Base-by-base conservation (phyloP, 2,329 filamentous ascomycete genomes). In the Talaromyces sp. region DNA sequence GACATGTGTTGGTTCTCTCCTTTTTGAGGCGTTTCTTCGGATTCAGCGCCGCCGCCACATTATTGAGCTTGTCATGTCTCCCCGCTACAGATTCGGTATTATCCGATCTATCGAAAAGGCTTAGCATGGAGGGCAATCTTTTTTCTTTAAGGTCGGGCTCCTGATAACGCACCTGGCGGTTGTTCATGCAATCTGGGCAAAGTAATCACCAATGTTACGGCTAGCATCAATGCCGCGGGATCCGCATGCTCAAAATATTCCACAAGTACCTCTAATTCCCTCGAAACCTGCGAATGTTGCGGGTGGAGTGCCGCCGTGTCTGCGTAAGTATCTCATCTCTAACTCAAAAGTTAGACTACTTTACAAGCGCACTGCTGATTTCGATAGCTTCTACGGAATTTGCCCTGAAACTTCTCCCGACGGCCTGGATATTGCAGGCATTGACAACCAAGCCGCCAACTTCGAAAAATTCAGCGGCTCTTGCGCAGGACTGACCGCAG, bases 161-260 rank as follows among this genome's bases (percentile, higher is more conserved):
- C 76, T 1, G 69, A 73, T 24, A 69, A 75, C 54, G 77, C 73
- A 0, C 69, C 72, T 9, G 72, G 73, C 60, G 72, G 73, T 27
- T 79, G 77, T 69, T 78, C 77, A 13, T 79, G 76, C 67, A 75
- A 76, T 66, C 57, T 78, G 2, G 77, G 74, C 59, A 73, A 72
- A 52, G 69, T 79, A n/a, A 67, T 73, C 0, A 68, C 65, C 11
- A 70, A 72, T 50, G 68, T 68, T 6, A 67, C 60, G 1, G 41
- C 13, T 14, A 54, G 16, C 22, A 3, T 63, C 2, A 9, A 43
- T 16, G 52, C 24, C 7, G 60, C 54, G 3, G 9, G 14, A n/a
- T 8, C 24, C 2, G 6, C 35, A 2, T 65, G 63, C 39, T 35
- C 16, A n/a, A 22, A 65, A 41, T 65, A 57, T 43, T 5, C 22